These are phyloP conservation scores for Bisporella sp. DNA, from an alignment of 2,329 filamentous ascomycete genomes.

Conservation along the genomic window DNA sequence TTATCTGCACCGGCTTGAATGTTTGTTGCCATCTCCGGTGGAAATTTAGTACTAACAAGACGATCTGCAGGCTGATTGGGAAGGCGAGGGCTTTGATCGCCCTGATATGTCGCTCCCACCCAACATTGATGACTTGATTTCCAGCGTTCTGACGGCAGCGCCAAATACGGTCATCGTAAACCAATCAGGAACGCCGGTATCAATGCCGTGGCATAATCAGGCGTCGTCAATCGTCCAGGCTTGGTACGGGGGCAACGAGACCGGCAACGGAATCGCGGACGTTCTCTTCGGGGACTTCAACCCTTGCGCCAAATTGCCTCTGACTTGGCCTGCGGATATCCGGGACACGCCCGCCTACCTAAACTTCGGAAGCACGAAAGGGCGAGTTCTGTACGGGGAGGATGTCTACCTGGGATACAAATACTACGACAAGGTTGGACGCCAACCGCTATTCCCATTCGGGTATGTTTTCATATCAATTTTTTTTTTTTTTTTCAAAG, in stretches of 20 bases:
- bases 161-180: slow-evolving; percentile 52
- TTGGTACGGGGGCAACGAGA: slow-evolving; percentile 58
- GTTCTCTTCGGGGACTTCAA: slow-evolving; percentile 55
- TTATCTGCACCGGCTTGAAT: slow-evolving; percentile 71
- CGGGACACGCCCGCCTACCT: slow-evolving; percentile 70
- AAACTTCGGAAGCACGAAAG: slow-evolving; percentile 65
- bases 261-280: slow-evolving; percentile 57
- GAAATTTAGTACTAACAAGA: no score
- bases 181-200: slow-evolving; percentile 52
- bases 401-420: slow-evolving; percentile 77
- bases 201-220: slow-evolving; percentile 42
- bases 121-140: slow-evolving; percentile 32
- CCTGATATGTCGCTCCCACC: slow-evolving; percentile 20
- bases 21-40: slow-evolving; percentile 14
- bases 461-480: slow-evolving; percentile 25
- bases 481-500: no score
- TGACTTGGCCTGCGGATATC: slow-evolving; percentile 61
- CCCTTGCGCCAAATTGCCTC: slow-evolving; percentile 64
- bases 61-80: slow-evolving; percentile 22
- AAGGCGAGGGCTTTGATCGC: slow-evolving; percentile 27
- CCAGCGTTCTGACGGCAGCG: slow-evolving; percentile 46
- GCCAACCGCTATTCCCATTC: slow-evolving; percentile 65
- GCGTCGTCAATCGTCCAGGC: slow-evolving; percentile 30
- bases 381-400: slow-evolving; percentile 70
- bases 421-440: slow-evolving; percentile 66